Percentiles rank a stretch among this genome's conserved stretches.
Evolutionary conservation across 306 rosid species (phyloP).

Genomic region (Parietaria judaica): DNA sequence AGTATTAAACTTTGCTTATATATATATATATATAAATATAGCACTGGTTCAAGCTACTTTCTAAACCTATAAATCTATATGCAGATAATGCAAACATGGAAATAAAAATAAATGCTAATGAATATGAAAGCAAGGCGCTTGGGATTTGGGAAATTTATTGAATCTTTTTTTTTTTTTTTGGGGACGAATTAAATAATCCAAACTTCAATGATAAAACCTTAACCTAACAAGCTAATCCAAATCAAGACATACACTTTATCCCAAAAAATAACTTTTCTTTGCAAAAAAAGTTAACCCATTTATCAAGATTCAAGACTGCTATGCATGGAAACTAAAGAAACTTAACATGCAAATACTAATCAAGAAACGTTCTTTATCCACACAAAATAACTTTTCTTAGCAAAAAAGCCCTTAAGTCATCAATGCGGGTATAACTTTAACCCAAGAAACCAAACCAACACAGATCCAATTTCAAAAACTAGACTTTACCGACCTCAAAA

Average conservation of each 20-base stretch:
- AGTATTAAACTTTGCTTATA: not conserved
- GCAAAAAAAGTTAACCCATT: no score
- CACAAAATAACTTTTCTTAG: no score
- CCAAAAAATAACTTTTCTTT: no score
- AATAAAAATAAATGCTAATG: not conserved
- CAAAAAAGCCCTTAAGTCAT: conserved; percentile 41
- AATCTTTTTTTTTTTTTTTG: no score
- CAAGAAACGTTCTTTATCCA: no score
- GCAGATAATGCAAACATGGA: not conserved
- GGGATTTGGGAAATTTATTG: no score
- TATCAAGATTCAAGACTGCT: no score
- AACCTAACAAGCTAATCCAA: conserved; percentile 1
- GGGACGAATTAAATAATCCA: not conserved
- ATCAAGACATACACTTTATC: not conserved
- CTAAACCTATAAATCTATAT: not conserved
- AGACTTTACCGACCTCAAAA: no score
- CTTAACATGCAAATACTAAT: no score
- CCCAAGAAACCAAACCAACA: no score
- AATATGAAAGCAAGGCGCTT: no score
- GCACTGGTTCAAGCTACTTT: not conserved
- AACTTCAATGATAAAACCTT: not conserved
- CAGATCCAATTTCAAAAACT: no score
- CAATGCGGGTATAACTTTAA: conserved; percentile 14
- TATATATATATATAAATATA: not conserved
- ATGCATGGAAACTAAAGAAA: not conserved